Base-by-base conservation (phyloP, 2,329 filamentous ascomycete genomes). In the Acrodontium crateriforme region DNA sequence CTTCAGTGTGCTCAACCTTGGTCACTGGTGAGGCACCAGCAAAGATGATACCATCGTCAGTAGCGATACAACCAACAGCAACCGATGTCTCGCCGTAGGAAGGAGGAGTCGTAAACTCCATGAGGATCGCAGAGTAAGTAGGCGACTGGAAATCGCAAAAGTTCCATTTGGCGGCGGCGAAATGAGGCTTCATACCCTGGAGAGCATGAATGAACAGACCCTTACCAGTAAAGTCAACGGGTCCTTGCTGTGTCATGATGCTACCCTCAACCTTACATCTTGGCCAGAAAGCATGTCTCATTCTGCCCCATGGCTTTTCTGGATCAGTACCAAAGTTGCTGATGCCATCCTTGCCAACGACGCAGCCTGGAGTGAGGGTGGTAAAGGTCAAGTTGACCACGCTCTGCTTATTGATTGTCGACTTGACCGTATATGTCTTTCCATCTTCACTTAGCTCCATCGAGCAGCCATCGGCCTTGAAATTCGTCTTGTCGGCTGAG, bases 181-280 rank as follows among this genome's bases (percentile, higher is more conserved):
- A 91, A 56, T 98, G 89, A 21, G 89, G 89, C 69, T 98, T 98
- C 87, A 95, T 95, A 53, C 85, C 89, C 61, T 95, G 89, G 27
- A 95, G 62, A 21, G 83, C 85, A 54, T 89, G 78, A 41, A 78
- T 67, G 58, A 84, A 87, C 46, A 91, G 63, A 17, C 75, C 84
- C 38, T 66, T 71, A 32, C 87, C 87, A 47, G 72, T 77, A 54
- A 93, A 74, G 53, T 93, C 77, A 37, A 93, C 65, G 19, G 78
- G 72, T 25, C 83, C 82, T 18, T 82, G 74, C 45, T 79, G 70
- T 35, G 84, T 92, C 38, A 80, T 73, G 53, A 95, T 83, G 41
- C 69, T 80, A 28, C 89, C 89, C 55, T 87, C 78, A 9, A 78
- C 72, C 25, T 63, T 66, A 56, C 81, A 89, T 41, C 85, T 71